These are phyloP conservation scores for Phytophthora hybrid DNA, from an alignment of 352 stramenopile species.

Conservation along the genomic window DNA sequence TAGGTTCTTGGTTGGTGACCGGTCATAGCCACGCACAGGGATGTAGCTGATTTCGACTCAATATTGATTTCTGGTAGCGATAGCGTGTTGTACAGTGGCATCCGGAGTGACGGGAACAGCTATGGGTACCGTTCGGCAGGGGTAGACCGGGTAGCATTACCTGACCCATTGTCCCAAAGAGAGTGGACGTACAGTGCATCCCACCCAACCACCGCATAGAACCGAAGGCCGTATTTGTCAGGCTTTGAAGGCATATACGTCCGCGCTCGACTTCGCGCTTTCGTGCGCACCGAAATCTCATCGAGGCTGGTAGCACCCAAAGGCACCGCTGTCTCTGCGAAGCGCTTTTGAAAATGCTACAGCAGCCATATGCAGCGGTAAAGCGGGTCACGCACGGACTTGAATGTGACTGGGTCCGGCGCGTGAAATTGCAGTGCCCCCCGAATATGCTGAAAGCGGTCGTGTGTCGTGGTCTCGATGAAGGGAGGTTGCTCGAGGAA, in stretches of 20 bases:
- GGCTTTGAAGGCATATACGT: conserved; percentile 8
- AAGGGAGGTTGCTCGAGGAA: conserved; percentile 14
- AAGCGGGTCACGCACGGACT: conserved; percentile 1
- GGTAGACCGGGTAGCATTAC: conserved; percentile 1
- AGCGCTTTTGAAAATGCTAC: conserved; percentile 23
- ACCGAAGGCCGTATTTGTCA: conserved; percentile 17
- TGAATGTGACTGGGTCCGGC: not conserved
- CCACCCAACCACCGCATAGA: conserved; percentile 21
- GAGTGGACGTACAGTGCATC: conserved; percentile 17
- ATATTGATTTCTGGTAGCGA: conserved; percentile 14
- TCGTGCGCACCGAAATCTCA: conserved; percentile 9
- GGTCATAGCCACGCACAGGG: conserved; percentile 20
- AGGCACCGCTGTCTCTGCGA: conserved; percentile 13
- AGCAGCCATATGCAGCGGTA: conserved; percentile 15
- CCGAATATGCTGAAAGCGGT: conserved; percentile 24
- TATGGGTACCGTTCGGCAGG: conserved; percentile 14
- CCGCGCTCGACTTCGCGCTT: not conserved
- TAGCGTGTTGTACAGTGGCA: conserved; percentile 9
- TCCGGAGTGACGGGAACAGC: conserved; percentile 16
- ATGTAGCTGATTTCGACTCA: conserved; percentile 8
- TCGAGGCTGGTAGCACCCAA: conserved; percentile 14
- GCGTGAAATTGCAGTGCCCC: conserved; percentile 13
- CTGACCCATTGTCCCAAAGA: conserved; percentile 19
- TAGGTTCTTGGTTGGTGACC: conserved; percentile 17
- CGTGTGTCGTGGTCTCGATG: conserved; percentile 15